Percentiles rank a stretch among this genome's conserved stretches.
Evolutionary conservation across 108 stramenopile species (phyloP).

Genomic region (Cylindrotheca fusiformis): DNA sequence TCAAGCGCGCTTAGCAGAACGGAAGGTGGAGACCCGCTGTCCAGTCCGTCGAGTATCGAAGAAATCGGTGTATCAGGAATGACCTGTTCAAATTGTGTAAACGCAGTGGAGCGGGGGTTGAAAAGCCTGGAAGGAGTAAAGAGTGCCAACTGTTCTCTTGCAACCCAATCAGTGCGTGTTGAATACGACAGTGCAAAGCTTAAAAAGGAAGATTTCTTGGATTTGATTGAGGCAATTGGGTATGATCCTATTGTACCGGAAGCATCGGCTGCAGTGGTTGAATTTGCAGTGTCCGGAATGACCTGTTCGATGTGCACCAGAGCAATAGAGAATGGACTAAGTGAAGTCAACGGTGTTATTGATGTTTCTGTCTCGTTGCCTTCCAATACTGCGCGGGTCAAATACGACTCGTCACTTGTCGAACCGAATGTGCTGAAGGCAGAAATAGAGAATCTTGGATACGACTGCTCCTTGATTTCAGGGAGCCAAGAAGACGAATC

Average conservation of each 20-base stretch:
- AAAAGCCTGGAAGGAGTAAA: not conserved
- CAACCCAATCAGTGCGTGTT: not conserved
- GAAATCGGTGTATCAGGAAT: not conserved
- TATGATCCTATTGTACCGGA: not conserved
- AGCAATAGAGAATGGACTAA: constrained; percentile 22
- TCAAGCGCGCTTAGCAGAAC: too few relatives aligned
- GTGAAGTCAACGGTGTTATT: constrained; percentile 17
- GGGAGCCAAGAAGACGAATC: not conserved
- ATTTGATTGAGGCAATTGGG: not conserved
- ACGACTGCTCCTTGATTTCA: constrained; percentile 10
- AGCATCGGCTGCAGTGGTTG: not conserved
- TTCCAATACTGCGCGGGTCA: constrained; percentile 34
- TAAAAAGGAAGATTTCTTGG: not conserved
- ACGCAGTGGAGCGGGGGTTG: not conserved
- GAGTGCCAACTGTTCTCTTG: not conserved
- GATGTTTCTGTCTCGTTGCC: constrained; percentile 27
- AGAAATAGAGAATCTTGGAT: constrained; percentile 40
- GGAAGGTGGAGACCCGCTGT: not conserved
- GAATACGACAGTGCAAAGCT: not conserved
- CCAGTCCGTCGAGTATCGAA: not conserved
- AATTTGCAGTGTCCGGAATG: constrained; percentile 37
- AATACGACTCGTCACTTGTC: constrained; percentile 12
- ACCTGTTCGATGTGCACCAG: constrained; percentile 51
- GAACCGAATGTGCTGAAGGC: constrained; percentile 2
- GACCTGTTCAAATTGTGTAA: not conserved